These are phyloP conservation scores for Tulasnella sp. DNA, from an alignment of 768 basidiomycete genomes.

Conservation along the genomic window DNA sequence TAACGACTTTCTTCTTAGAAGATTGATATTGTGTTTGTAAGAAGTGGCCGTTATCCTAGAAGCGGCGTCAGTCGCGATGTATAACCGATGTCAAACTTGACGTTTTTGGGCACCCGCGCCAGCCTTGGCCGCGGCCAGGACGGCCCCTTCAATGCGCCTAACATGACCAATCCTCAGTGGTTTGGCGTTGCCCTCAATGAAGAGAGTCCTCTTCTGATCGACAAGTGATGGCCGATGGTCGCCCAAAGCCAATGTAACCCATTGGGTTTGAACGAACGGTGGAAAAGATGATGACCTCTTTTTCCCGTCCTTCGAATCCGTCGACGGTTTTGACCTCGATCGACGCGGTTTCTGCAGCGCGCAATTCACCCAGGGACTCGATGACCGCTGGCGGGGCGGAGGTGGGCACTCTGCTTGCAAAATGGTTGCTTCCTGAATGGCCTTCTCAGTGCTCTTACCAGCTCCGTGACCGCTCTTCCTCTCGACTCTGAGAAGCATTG, in stretches of 20 bases:
- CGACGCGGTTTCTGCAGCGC: constrained; percentile 63
- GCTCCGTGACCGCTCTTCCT: constrained; percentile 81
- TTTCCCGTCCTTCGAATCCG: constrained; percentile 93
- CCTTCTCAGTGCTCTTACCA: constrained; percentile 74
- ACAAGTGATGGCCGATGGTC: constrained; percentile 87
- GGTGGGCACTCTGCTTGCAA: too few relatives aligned
- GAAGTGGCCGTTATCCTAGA: too few relatives aligned
- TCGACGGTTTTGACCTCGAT: constrained; percentile 93
- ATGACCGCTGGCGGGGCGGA: constrained; percentile 56
- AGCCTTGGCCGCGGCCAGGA: neutral
- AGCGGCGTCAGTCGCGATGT: constrained; percentile 7
- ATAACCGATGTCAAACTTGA: constrained; percentile 27
- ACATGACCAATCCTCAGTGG: constrained; percentile 58
- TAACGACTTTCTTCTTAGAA: too few relatives aligned
- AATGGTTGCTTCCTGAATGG: constrained; percentile 74
- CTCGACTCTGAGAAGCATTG: constrained; percentile 75
- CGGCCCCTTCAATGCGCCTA: constrained; percentile 17
- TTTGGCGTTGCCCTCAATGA: constrained; percentile 72
- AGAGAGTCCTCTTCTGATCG: constrained; percentile 81
- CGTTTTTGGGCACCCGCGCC: constrained; percentile 24
- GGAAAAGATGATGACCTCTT: constrained; percentile 89
- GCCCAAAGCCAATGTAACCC: constrained; percentile 87
- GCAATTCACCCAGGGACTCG: constrained; percentile 62
- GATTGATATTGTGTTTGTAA: too few relatives aligned
- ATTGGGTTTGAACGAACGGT: constrained; percentile 80